Evolutionary conservation across 306 rosid species (phyloP).

Genomic region (Albizia julibrissin): DNA sequence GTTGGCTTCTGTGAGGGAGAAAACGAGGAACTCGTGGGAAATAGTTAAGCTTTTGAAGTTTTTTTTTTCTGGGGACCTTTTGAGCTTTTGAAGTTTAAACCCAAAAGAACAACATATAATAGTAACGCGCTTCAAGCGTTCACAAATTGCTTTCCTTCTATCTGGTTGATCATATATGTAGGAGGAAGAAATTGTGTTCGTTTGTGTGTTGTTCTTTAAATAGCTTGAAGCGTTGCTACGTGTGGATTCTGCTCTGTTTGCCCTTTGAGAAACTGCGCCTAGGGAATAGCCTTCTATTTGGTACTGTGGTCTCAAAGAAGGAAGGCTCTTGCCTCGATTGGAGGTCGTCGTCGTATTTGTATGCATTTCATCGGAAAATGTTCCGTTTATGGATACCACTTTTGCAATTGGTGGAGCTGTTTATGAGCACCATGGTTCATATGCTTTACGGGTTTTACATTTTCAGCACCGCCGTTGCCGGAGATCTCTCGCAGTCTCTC

Average conservation of each 20-base stretch:
- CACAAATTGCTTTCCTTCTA: neutral
- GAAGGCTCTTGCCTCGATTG: conserved; percentile 20
- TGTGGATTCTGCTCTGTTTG: conserved; percentile 28
- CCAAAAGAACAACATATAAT: neutral
- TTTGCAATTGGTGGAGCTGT: conserved; percentile 66
- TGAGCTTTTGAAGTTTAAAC: conserved; percentile 26
- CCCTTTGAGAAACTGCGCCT: conserved; percentile 14
- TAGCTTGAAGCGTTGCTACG: conserved; percentile 26
- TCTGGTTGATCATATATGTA: no score
- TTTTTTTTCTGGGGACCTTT: no score
- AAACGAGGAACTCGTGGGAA: conserved; percentile 48
- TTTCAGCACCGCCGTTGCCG: conserved; percentile 88
- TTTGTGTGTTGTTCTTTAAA: neutral
- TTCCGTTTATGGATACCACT: conserved; percentile 57
- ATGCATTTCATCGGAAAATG: conserved; percentile 41
- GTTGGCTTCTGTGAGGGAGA: conserved; percentile 27
- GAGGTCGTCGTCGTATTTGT: neutral
- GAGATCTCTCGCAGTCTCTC: conserved; percentile 66
- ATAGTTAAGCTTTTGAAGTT: neutral
- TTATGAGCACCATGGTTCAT: conserved; percentile 74
- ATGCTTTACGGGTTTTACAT: conserved; percentile 83
- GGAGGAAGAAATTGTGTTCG: neutral
- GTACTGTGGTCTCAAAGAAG: conserved; percentile 25
- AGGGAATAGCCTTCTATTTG: conserved; percentile 41
- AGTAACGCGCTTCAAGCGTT: neutral